Base-by-base conservation (phyloP, 164 flowering plant species). In the Vitis cinerea region DNA sequence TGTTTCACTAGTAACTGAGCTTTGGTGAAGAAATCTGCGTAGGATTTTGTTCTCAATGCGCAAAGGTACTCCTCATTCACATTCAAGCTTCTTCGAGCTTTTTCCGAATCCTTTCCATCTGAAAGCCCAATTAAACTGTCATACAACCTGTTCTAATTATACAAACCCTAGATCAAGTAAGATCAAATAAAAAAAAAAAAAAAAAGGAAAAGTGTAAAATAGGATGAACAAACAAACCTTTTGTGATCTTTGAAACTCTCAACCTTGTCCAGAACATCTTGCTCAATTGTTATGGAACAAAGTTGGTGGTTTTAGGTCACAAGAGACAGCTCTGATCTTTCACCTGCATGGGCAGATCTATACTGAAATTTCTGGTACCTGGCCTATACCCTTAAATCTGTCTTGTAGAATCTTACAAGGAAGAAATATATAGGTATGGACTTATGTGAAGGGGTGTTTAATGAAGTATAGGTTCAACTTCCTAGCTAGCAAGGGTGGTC, bases 1-100 rank as follows among this genome's bases (percentile, higher is more conserved):
- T 70, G 58, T 16, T 76, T 79, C 17, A 77, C 80, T 1, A 83
- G 71, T 9, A 66, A 61, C 53, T 85, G 85, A 27, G 79, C 85
- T 71, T 87, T 87, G 29, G 70, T 70, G 78, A 75, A 81, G 71
- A 83, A 78, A 29, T 89, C 85, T 0, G 81, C 83, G 19, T 72
- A 85, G n/a, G 90, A 89, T 75, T 85, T 71, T 10, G 93, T 87
- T 69, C 87, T 71, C 19, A 87, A 73, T 37, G 83, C 86, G 11
- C 83, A 59, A 5, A 74, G 72, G 67, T 89, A 89, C 64, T 89
- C 93, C 55, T 87, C 88, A 13, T 84, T 82, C 2, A 89, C 77
- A 14, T 78, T 87, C 29, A 76, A 62, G 74, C 75, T 80, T 71
- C 64, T 75, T 2, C 61, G 65, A 2, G 30, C 73, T 10, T 73